phyloP scores from a whole-genome alignment of 495 filamentous ascomycete genomes.

The Hypoxylon lienhwacheense region DNA sequence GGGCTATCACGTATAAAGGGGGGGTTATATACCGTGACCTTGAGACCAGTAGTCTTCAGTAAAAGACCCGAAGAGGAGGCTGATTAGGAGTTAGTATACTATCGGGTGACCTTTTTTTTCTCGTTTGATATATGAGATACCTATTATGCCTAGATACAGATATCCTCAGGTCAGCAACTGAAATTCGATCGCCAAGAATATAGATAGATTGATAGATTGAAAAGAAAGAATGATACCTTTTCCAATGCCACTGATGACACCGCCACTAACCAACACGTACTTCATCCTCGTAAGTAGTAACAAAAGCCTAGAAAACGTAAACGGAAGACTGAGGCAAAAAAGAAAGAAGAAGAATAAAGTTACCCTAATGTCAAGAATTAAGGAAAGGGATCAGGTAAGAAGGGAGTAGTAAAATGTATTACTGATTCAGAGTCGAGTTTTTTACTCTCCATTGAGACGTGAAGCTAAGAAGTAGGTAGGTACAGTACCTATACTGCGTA shows the following conservation, averaged over 20 bases:
- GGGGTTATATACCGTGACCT: slow-evolving; percentile 40
- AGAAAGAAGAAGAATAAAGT: background rate
- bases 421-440: no score
- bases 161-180: slow-evolving; percentile 3
- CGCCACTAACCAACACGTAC: slow-evolving; percentile 37
- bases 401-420: no score
- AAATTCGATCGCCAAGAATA: no score
- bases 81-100: slow-evolving; percentile 25
- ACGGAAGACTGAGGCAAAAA: background rate
- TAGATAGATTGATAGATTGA: background rate
- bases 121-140: slow-evolving; percentile 6
- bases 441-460: no score
- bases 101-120: background rate
- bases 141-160: slow-evolving; percentile 21
- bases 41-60: slow-evolving; percentile 80
- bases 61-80: slow-evolving; percentile 63
- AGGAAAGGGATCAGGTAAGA: no score
- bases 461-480: no score
- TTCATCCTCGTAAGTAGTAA: slow-evolving; percentile 11
- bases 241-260: slow-evolving; percentile 79
- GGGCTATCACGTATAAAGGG: background rate
- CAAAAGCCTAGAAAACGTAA: background rate
- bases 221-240: slow-evolving; percentile 56
- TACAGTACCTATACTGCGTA: no score
- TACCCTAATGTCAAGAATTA: no score